Evolutionary conservation across 257 asterid species (phyloP).

Genomic region (Gentiana macrophylla): DNA sequence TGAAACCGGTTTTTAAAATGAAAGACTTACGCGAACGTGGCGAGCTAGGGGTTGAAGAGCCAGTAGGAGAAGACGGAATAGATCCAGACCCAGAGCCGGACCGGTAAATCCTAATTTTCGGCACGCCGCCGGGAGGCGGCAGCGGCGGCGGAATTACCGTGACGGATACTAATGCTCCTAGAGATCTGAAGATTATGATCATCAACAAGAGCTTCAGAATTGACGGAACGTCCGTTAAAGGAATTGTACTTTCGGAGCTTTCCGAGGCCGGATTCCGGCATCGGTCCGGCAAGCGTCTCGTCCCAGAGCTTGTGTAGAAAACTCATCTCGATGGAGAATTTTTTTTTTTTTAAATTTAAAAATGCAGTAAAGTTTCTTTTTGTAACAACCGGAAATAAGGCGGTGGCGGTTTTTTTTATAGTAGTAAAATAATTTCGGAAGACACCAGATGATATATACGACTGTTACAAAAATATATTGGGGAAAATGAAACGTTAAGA

Average conservation of each 20-base stretch:
- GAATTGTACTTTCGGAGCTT: slow-evolving; percentile 63
- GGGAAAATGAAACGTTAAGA: too few relatives aligned
- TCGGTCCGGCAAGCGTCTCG: slow-evolving; percentile 75
- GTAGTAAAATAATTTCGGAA: too few relatives aligned
- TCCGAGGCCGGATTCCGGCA: slow-evolving; percentile 66
- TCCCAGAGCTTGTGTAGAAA: slow-evolving; percentile 83
- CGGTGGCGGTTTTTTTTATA: too few relatives aligned
- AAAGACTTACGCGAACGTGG: slow-evolving; percentile 51
- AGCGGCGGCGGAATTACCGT: slow-evolving; percentile 11
- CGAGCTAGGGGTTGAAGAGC: slow-evolving; percentile 38
- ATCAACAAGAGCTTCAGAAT: slow-evolving; percentile 1
- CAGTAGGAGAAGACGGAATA: slow-evolving; percentile 49
- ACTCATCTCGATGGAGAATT: slow-evolving; percentile 32
- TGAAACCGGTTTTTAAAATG: background rate
- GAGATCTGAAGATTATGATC: slow-evolving; percentile 27
- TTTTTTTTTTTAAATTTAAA: too few relatives aligned
- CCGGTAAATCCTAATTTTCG: slow-evolving; percentile 6
- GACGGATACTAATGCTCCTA: slow-evolving; percentile 51
- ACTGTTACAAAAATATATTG: too few relatives aligned
- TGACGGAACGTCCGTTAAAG: slow-evolving; percentile 20
- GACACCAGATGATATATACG: too few relatives aligned
- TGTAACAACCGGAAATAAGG: too few relatives aligned
- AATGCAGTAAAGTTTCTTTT: too few relatives aligned
- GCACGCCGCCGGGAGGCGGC: background rate
- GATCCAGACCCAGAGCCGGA: slow-evolving; percentile 36